phyloP scores from a whole-genome alignment of 176 grass and related monocot species.

The Ensete ventricosum region DNA sequence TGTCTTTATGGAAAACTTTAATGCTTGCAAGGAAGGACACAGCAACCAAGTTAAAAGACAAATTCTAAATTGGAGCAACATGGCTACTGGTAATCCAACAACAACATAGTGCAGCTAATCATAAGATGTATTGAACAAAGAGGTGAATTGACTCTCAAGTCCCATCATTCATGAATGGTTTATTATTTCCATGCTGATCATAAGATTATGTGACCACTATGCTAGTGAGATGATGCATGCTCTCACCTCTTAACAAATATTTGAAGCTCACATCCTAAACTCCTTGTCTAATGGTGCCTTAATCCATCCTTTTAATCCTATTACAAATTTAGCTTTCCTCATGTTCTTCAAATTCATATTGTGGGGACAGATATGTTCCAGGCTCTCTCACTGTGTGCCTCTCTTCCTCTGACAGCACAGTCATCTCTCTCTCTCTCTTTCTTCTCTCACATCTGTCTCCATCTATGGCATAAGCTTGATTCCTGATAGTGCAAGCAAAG shows the following conservation, averaged over 20 bases:
- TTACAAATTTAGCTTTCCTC: conserved; percentile 20
- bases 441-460: conserved; percentile 1
- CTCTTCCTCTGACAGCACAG: conserved; percentile 49
- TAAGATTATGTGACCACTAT: too few relatives aligned
- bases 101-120: background rate
- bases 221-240: background rate
- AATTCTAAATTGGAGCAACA: background rate
- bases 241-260: conserved; percentile 12
- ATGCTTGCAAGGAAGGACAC: background rate
- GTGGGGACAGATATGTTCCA: conserved; percentile 25
- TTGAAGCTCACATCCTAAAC: background rate
- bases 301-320: conserved; percentile 22
- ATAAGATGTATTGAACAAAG: background rate
- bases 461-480: conserved; percentile 64
- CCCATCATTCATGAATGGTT: background rate
- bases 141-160: background rate
- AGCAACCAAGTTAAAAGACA: background rate
- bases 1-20: background rate
- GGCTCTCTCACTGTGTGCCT: conserved; percentile 15
- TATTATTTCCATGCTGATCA: background rate
- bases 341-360: conserved; percentile 17
- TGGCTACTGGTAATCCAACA: background rate
- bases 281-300: conserved; percentile 7
- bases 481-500: conserved; percentile 99
- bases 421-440: conserved; percentile 22